phyloP scores from a whole-genome alignment of 1,139 yeast genomes.

The Protomyces macrosporus region DNA sequence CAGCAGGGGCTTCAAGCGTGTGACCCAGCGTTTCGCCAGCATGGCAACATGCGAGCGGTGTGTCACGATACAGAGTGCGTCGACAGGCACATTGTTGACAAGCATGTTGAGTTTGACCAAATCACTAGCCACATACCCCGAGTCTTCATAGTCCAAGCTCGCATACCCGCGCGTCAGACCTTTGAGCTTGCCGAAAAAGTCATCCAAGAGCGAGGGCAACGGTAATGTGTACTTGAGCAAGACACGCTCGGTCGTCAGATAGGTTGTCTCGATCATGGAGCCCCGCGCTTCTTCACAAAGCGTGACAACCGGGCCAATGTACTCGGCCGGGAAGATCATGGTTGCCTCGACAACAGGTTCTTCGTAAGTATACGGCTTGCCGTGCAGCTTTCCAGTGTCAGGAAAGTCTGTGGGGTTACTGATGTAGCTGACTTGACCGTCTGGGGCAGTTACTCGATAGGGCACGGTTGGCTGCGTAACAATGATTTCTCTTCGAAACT shows the following conservation, averaged over 20 bases:
- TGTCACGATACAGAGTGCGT: constrained; percentile 86
- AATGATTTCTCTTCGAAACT: constrained; percentile 86
- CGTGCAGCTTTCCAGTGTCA: constrained; percentile 40
- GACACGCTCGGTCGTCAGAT: constrained; percentile 66
- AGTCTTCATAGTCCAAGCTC: constrained; percentile 88
- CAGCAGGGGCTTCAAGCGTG: constrained; percentile 70
- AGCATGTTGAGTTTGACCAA: constrained; percentile 81
- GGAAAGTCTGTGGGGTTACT: constrained; percentile 95
- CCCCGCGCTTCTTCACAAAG: constrained; percentile 84
- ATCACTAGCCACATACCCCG: constrained; percentile 74
- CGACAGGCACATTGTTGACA: constrained; percentile 85
- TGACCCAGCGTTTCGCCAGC: constrained; percentile 76
- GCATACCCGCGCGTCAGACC: constrained; percentile 91
- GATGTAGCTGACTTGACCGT: constrained; percentile 60
- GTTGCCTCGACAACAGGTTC: constrained; percentile 90
- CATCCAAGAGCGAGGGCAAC: constrained; percentile 83
- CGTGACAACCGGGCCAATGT: constrained; percentile 77
- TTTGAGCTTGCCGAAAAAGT: constrained; percentile 87
- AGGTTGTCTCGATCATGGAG: constrained; percentile 70
- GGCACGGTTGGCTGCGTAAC: constrained; percentile 97
- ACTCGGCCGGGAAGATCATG: constrained; percentile 87
- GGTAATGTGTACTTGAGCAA: constrained; percentile 75
- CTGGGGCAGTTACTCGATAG: constrained; percentile 60
- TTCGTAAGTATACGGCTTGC: constrained; percentile 47
- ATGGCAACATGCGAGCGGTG: constrained; percentile 70